Percentiles rank a stretch among this genome's conserved stretches.
Conservation (phyloP, 495 filamentous ascomycete species). For the Daldinia loculata region DNA sequence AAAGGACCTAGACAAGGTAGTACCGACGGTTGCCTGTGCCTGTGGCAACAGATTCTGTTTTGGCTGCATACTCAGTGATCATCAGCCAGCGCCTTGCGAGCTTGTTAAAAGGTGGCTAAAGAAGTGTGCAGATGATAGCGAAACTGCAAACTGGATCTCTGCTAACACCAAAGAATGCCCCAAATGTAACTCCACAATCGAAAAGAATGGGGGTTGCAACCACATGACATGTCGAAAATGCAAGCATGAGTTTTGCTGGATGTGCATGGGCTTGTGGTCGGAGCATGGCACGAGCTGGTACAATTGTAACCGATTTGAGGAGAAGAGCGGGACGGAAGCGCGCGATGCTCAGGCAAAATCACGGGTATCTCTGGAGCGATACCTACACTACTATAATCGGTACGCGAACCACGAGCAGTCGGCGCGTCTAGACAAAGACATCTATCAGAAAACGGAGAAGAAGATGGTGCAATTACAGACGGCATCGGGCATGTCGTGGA, state of each 20-base stretch:
- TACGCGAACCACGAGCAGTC: constrained; percentile 99
- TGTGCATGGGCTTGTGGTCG: constrained; percentile 99
- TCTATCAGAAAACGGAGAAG: constrained; percentile 95
- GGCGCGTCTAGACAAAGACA: constrained; percentile 94
- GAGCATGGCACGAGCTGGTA: constrained; percentile 99
- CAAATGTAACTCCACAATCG: constrained; percentile 93
- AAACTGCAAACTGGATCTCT: constrained; percentile 99
- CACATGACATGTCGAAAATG: constrained; percentile 99
- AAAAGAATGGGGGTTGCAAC: constrained; percentile 99
- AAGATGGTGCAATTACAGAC: constrained; percentile 97
- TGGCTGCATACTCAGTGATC: constrained; percentile 90
- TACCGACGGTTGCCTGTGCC: constrained; percentile 85
- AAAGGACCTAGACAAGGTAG: constrained; percentile 81
- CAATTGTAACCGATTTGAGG: constrained; percentile 97
- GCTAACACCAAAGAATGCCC: constrained; percentile 99
- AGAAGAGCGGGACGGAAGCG: constrained; percentile 90
- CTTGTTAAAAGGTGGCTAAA: constrained; percentile 96
- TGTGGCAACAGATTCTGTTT: constrained; percentile 94
- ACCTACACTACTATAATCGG: constrained; percentile 97
- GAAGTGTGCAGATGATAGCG: constrained; percentile 98
- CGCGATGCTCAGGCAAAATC: constrained; percentile 90
- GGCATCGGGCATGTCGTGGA: constrained; percentile 96
- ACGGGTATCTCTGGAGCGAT: constrained; percentile 87
- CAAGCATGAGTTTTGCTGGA: constrained; percentile 99
- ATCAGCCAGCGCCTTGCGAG: constrained; percentile 90